Base-by-base conservation (phyloP, 305 asterid species). In the Plantago coronopus region DNA sequence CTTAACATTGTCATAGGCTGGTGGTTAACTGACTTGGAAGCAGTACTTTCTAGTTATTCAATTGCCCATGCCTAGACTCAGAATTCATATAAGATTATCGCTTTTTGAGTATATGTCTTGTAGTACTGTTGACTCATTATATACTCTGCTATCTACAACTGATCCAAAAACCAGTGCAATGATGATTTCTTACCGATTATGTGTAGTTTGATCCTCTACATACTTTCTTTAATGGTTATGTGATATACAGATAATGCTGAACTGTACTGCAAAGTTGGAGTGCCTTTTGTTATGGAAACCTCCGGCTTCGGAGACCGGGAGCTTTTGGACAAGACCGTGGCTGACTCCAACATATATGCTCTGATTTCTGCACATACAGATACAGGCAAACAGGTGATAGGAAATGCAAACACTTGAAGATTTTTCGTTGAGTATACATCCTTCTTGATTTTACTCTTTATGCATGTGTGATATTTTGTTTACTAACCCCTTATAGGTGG, bases 281-380 rank as follows among this genome's bases (percentile, higher is more conserved):
- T 93, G 53, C 99, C 99, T 59, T 93, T 93, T 79, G 99, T 93
- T 11, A 76, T 93, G 82, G 99, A 97, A 66, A 93, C 99, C 64
- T 89, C 99, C 27, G 99, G 99, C n/a, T n/a, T n/a, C 53, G 99
- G 99, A 68, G 96, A 93, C 64, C 85, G 97, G 80, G 95, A 93
- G 58, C 83, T 62, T 64, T 77, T 93, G 62, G 77, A 74, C 67
- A 89, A 89, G 79, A 83, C 96, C 25, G 94, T 87, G 16, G 69
- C 66, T 46, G 91, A 83, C 64, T 82, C 99, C 9, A 83, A 79
- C 50, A 72, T 71, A 48, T 87, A 83, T 76, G 96, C 97, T 66
- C 96, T 93, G 71, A 93, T 93, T 76, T 93, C 99, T 44, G 97
- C 99, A 19, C 99, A 93, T 79, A 93, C 89, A 97, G 97, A 93